Evolutionary conservation across 345 rosid species (phyloP), one percentile per base, ranked within the genome.

Genomic region (Rhodamnia rubescens): DNA sequence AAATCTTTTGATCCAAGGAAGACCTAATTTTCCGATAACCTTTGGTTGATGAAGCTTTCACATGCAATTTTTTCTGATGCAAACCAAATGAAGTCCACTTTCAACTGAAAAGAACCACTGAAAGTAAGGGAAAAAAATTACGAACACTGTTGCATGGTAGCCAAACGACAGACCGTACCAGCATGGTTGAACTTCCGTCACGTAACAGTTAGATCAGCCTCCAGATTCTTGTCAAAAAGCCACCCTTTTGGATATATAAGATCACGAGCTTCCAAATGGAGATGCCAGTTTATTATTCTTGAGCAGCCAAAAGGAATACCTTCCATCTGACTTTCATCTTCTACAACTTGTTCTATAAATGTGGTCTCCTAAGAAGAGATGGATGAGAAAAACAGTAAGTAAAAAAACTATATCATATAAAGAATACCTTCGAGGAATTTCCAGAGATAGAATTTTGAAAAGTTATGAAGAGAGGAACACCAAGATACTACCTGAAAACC

Each of bases 291-390:
- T 88, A 94, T 85, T 88, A 95, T 93, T 87, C 75, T 92, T 36
- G 97, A 93, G 90, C 99, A 97, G 82, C 91, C 90, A 78, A 89
- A 82, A n/a, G 97, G 92, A 84, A 86, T 87, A 64, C 94, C 95
- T 92, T 97, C 96, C 98, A 97, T 97, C 86, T 95, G 95, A 86
- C 93, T 91, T 90, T 97, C 99, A 91, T 97, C 98, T 89, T 92
- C 97, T 61, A 95, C 94, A 86, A 95, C 90, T 90, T 95, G 99
- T 85, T 93, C 94, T 89, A 97, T 94, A 91, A 97, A 97, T 53
- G 97, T 91, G 27, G 98, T 97, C 89, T 97, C 99, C 98, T 97
- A 36, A 69, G 80, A 69, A 69, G 32, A 69, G 80, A 69, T 69
- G 42, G 80, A 69, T 9, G 26, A 8, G 78, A 44, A 26, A 13